Evolutionary conservation across 1,284 basidiomycete species (phyloP).

Genomic region (Caloboletus firmus): DNA sequence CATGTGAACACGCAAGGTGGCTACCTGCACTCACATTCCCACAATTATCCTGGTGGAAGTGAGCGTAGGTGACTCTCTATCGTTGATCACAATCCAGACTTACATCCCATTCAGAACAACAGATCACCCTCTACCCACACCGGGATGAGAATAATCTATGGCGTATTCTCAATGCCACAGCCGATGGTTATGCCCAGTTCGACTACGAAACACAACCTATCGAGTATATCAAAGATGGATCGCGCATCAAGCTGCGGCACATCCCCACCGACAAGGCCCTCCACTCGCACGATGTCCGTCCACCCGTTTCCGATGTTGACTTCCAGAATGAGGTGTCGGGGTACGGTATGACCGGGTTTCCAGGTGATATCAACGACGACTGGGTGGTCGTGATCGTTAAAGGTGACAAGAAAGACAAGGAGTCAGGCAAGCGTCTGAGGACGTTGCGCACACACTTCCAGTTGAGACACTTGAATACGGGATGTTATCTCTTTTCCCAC

Average conservation of each 20-base stretch:
- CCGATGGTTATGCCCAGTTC: constrained; percentile 47
- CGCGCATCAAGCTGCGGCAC: constrained; percentile 85
- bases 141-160: constrained; percentile 91
- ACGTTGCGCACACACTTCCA: constrained; percentile 85
- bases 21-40: constrained; percentile 93
- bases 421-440: constrained; percentile 70
- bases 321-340: constrained; percentile 99
- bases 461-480: constrained; percentile 82
- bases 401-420: constrained; percentile 63
- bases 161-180: constrained; percentile 75
- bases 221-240: constrained; percentile 63
- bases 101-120: constrained; percentile 70
- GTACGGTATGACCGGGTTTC: constrained; percentile 87
- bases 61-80: constrained; percentile 55
- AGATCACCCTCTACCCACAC: constrained; percentile 97
- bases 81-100: not conserved
- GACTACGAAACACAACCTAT: constrained; percentile 63
- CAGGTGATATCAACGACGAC: constrained; percentile 92
- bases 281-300: constrained; percentile 93
- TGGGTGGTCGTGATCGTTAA: constrained; percentile 90
- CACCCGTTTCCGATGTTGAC: constrained; percentile 96
- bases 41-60: constrained; percentile 86
- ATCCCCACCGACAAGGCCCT: constrained; percentile 80
- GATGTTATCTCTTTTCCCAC: constrained; percentile 97
- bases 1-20: constrained; percentile 98